These are phyloP conservation scores for Cladobotryum mycophilum DNA, from an alignment of 2,329 filamentous ascomycete genomes.

Conservation along the genomic window DNA sequence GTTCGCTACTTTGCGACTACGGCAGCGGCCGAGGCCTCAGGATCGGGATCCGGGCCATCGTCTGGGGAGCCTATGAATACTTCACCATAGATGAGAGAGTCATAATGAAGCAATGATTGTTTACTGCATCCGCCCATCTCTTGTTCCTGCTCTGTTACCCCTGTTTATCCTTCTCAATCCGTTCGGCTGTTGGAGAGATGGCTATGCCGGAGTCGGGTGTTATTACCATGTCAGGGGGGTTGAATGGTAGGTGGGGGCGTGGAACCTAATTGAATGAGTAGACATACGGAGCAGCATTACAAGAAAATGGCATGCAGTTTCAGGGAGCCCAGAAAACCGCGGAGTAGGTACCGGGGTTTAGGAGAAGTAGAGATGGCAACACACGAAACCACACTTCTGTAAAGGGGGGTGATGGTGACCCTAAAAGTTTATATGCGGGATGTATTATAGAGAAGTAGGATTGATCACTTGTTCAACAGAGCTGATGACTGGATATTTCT, in stretches of 20 bases:
- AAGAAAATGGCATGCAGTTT: no score
- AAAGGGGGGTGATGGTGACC: not conserved
- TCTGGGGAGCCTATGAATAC: slow-evolving; percentile 59
- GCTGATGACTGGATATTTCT: not conserved
- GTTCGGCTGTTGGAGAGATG: no score
- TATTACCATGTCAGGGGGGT: not conserved
- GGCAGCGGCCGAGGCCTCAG: slow-evolving; percentile 59
- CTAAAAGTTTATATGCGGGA: not conserved
- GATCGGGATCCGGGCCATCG: slow-evolving; percentile 19
- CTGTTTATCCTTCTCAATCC: not conserved
- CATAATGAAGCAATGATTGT: slow-evolving; percentile 51
- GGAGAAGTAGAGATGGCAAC: not conserved
- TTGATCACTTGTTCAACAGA: no score
- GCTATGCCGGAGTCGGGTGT: no score
- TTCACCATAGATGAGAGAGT: slow-evolving; percentile 51
- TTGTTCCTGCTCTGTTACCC: not conserved
- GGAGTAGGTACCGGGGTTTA: not conserved
- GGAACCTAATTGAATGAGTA: not conserved
- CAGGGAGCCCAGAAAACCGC: not conserved
- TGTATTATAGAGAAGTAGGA: not conserved
- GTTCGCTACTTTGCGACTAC: slow-evolving; percentile 96
- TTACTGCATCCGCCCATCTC: not conserved
- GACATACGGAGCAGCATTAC: not conserved
- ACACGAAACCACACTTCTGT: no score
- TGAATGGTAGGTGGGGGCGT: not conserved